Evolutionary conservation across 495 filamentous ascomycete genomes (phyloP), one percentile per base, ranked within the genome.

Genomic region (Hyphodiscus hymeniophilus): DNA sequence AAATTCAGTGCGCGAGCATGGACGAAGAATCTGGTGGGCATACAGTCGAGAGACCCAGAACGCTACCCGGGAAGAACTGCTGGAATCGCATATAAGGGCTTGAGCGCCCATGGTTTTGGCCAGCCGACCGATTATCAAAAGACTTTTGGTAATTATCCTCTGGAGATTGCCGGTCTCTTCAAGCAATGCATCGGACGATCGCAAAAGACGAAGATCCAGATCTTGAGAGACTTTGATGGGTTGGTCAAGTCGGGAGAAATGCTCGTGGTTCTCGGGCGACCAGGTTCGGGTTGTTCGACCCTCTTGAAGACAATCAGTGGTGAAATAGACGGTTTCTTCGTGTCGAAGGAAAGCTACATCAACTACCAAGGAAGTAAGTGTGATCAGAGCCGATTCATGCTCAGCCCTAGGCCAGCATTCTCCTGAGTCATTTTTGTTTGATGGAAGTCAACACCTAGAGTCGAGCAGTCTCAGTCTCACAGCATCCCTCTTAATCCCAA

Each of bases 61-160:
- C 63, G 65, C 22, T 74, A 74, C 16, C 56, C 60, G 23, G 68
- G 68, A 49, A 66, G 76, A 45, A 72, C 72, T 3, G 67, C 67
- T 3, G 79, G 77, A 30, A 66, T 82, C 55, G 38, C 51, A 13
- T 60, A 57, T 38, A 51, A 38, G 55, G 77, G 87, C 55, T 67
- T 92, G 48, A 85, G 75, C 48, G 81, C 87, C 18, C 80, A 88
- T 63, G 87, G 87, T 24, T 90, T 80, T 59, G 87, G 85, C 18
- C 77, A 73, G 36, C 68, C 82, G 1, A 86, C 85, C 1, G 85
- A 90, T 63, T 91, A 85, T 58, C 87, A 92, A 61, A 90, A 89
- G 68, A 74, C 79, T 57, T 74, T 84, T 36, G 63, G 68, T 42
- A 85, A 85, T 58, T 63, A 80, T 34, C 82, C 76, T 73, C 61